Base-by-base conservation (phyloP, 2,329 filamentous ascomycete genomes). In the Dryadomyces sulphureus region DNA sequence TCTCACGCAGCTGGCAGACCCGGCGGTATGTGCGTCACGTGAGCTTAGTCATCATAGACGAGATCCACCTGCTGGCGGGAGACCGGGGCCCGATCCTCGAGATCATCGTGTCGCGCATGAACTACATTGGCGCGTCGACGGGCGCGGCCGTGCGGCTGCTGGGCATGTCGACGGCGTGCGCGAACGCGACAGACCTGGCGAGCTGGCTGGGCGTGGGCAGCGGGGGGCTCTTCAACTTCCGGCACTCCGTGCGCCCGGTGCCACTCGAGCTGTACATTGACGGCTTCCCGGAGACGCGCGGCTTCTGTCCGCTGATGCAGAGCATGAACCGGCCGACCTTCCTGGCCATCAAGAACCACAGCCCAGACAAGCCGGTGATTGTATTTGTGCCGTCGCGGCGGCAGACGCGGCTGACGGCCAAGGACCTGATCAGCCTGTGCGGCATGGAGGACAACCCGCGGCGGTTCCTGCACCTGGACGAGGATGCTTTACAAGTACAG, bases 131-230 rank as follows among this genome's bases (percentile, higher is more conserved):
- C 1, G 85, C 89, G 2, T 88, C 94, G 50, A 94, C 86, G 36
- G 88, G 94, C 57, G 87, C 81, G 44, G 78, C 87, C 0, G 90
- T 98, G 20, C 77, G 92, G 5, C 70, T 98, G 5, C 73, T 98
- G 51, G 92, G 92, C n/a, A 98, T 98, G 93, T 98, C 92, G 2
- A 98, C 92, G 17, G 93, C 92, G 9, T 96, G 90, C 56, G 92
- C 92, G 14, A 98, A 98, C 59, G 92, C 93, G 2, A 84, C 77
- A 14, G 93, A 98, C 60, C 71, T 98, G 32, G 93, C 76, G 2
- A 96, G 94, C 57, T 98, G 92, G 92, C 74, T 98, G 3, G 92
- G 92, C 41, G 93, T 98, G 35, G 41, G 46, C 36, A 44, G 52
- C 45, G 52, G 51, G 14, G 90, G 82, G 0, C 64, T 98, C 21